Evolutionary conservation across 2,329 filamentous ascomycete species (phyloP), one percentile per base, ranked within the genome.

Genomic region (Monilinia fructigena): DNA sequence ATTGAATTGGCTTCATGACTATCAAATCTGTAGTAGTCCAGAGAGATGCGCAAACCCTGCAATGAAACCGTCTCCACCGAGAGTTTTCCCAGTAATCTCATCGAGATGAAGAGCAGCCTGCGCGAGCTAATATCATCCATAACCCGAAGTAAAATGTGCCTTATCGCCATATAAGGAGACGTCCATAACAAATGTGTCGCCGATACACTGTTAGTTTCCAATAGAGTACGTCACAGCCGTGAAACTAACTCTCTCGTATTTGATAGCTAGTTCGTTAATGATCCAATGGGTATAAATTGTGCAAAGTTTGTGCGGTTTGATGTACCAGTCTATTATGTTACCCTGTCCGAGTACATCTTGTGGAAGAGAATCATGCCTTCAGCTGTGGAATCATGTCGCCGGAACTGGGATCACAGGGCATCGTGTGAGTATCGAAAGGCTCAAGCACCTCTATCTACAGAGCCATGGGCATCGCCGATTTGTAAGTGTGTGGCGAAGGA

Each of bases 321-420:
- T 5, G 31, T 28, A 12, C 23, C 26, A 7, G 28, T 31, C 4
- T 35, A 31, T 28, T 4, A 16, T 16, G 5, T 62, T 42, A 14
- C 48, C n/a, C 48, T 5, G 16, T 10, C 18, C 3, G n/a, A 6
- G 35, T 35, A 54, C 12, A 54, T 54, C 4, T 42, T 62, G 10
- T 62, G 47, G 59, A 62, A 62, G 23, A 40, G 40, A 42, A 53
- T 42, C n/a, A 20, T 62, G 38, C 35, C 16, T 31, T 31, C 47
- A 11, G 59, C 59, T 3, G 31, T 62, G 12, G 47, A 62, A 38
- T 62, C 59, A 54, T 62, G 59, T 18, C 47, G 47, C 20, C 31
- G n/a, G 18, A 23, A 38, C 12, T 62, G 59, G 47, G 12, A 62
- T 40, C 31, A 53, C 18, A 38, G n/a, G 26, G 16, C 16, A 8